Conservation (phyloP, 176 grass and related monocot genomes). For the Lolium rigidum region DNA sequence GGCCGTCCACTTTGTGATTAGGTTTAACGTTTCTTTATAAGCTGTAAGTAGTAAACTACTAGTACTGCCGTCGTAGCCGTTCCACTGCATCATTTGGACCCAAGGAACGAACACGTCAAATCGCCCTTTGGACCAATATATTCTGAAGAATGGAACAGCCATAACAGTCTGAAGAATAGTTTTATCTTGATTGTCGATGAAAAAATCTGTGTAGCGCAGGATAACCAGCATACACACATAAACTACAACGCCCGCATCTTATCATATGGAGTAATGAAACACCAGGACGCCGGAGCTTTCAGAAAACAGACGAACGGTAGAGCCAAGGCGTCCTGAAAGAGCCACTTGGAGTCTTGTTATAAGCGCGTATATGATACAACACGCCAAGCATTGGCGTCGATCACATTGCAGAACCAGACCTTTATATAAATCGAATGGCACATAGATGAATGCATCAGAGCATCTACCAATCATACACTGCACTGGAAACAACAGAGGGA, state of each 20-base stretch:
- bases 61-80: not conserved
- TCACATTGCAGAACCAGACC: not conserved
- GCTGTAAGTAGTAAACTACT: not conserved
- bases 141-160: not conserved
- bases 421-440: constrained; percentile 8
- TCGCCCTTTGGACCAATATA: not conserved
- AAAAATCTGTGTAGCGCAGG: constrained; percentile 9
- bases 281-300: constrained; percentile 12
- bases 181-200: not conserved
- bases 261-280: not conserved
- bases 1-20: constrained; percentile 11
- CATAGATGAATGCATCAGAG: not conserved
- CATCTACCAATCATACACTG: constrained; percentile 24
- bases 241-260: constrained; percentile 28
- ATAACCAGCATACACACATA: not conserved
- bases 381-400: not conserved
- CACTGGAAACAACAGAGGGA: not conserved
- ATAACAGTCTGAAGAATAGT: not conserved
- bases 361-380: not conserved
- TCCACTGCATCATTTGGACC: not conserved
- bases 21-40: not conserved
- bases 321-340: not conserved
- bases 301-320: not conserved
- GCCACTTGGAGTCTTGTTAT: constrained; percentile 44
- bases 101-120: constrained; percentile 10